Base-by-base conservation (phyloP, 2,329 filamentous ascomycete species). In the Hypoxylon sp. region DNA sequence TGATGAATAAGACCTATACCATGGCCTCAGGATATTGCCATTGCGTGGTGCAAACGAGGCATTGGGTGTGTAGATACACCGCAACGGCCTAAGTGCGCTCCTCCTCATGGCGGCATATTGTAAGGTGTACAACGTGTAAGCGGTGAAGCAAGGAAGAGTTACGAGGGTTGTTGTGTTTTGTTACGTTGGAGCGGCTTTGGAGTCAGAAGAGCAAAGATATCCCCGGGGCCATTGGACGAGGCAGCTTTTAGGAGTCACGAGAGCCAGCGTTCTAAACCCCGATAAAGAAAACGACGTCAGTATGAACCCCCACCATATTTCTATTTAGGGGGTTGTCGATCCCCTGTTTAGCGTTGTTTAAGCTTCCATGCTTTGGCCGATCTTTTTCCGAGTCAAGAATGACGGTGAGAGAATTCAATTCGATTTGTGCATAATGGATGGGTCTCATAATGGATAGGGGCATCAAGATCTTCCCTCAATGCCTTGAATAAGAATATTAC, bases 101-200 rank as follows among this genome's bases (percentile, higher is more conserved):
- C 60, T 65, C 70, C 75, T 83, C 82, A 85, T 85, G 74, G 76
- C 78, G 78, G 79, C 82, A 84, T 84, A 71, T 68, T 71, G 71
- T 60, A 69, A n/a, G 43, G 54, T 46, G 41, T 60, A 7, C 24
- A 26, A 26, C 7, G 47, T 53, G 24, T 34, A 34, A 58, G 46
- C 46, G 32, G 67, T 57, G 58, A 65, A 19, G 64, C 60, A 66
- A 46, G 41, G 41, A 59, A 56, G 52, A 28, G 19, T 30, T 37
- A 43, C 30, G 32, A 58, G 34, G 50, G 39, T 30, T 48, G 57
- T 37, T 55, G 49, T 22, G 41, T 26, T 20, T 17, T 43, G 26
- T 47, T 26, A 8, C 8, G 41, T 55, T 56, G 62, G 53, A 58
- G 47, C 48, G 53, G 44, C 24, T 41, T 68, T 61, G 54, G 65